Conservation (phyloP, 2,329 filamentous ascomycete species). For the Mycogone perniciosa region DNA sequence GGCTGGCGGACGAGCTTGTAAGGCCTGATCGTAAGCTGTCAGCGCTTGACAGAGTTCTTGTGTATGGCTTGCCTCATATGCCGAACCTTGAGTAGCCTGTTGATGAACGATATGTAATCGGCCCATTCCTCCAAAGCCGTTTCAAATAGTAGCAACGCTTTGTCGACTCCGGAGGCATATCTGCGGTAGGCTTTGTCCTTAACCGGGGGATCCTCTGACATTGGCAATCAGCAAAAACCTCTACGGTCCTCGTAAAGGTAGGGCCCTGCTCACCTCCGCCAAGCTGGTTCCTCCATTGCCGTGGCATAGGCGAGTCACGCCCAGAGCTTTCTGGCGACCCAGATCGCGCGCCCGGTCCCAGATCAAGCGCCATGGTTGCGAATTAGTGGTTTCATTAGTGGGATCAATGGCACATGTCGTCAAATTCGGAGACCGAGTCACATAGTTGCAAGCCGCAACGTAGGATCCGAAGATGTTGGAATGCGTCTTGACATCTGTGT, state of each 20-base stretch:
- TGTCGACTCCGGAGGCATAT: conserved; percentile 83
- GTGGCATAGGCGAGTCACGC: conserved; percentile 66
- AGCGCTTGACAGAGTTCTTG: not conserved
- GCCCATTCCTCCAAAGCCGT: conserved; percentile 96
- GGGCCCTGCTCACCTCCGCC: conserved; percentile 60
- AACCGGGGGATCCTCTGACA: conserved; percentile 45
- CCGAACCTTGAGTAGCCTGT: conserved; percentile 75
- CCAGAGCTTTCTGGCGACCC: conserved; percentile 79
- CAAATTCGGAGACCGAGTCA: conserved; percentile 3
- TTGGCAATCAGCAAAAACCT: conserved; percentile 3
- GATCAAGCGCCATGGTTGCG: conserved; percentile 58
- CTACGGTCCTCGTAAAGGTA: not conserved
- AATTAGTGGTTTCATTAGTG: conserved; percentile 14
- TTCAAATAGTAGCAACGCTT: conserved; percentile 84
- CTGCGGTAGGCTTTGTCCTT: conserved; percentile 72
- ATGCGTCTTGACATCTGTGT: conserved; percentile 2
- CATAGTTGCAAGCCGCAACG: conserved; percentile 8
- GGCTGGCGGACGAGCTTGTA: conserved; percentile 76
- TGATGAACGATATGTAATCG: conserved; percentile 96
- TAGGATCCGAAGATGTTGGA: conserved; percentile 1
- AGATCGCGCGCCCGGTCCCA: conserved; percentile 49
- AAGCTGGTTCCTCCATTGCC: conserved; percentile 70
- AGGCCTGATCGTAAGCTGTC: conserved; percentile 48
- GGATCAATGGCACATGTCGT: conserved; percentile 5
- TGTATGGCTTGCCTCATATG: not conserved